phyloP scores from a whole-genome alignment of 768 basidiomycete genomes.

The Gloeostereum incarnatum region DNA sequence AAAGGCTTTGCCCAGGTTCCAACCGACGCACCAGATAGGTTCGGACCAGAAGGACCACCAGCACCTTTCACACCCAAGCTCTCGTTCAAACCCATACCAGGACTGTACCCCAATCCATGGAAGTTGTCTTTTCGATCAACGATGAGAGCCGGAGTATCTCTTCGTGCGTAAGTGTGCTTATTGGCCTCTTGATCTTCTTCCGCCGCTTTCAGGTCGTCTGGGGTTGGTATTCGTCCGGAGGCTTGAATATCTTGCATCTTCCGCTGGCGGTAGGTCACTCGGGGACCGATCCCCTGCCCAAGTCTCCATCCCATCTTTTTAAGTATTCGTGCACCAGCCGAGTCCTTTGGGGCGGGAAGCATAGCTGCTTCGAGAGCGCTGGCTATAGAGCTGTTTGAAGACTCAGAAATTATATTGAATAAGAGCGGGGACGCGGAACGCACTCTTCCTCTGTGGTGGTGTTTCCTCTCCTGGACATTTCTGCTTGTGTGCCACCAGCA shows the following conservation, averaged over 20 bases:
- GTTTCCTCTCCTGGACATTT: slow-evolving; percentile 31
- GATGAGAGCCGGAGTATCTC: slow-evolving; percentile 59
- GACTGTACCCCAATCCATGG: slow-evolving; percentile 78
- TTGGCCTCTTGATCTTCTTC: slow-evolving; percentile 74
- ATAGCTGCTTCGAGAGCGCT: slow-evolving; percentile 56
- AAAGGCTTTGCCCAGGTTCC: not conserved
- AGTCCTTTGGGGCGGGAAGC: slow-evolving; percentile 67
- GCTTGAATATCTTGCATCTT: slow-evolving; percentile 58
- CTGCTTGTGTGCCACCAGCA: slow-evolving; percentile 45
- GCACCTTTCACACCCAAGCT: slow-evolving; percentile 32
- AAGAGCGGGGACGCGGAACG: slow-evolving; percentile 15
- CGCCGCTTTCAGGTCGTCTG: slow-evolving; percentile 24
- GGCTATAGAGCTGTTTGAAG: slow-evolving; percentile 44
- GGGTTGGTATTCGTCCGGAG: slow-evolving; percentile 18
- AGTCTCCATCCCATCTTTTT: slow-evolving; percentile 94
- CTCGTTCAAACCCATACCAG: slow-evolving; percentile 53
- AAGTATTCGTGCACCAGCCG: slow-evolving; percentile 76
- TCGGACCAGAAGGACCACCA: slow-evolving; percentile 32
- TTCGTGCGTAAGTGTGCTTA: slow-evolving; percentile 81
- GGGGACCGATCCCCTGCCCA: slow-evolving; percentile 90
- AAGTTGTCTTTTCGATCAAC: slow-evolving; percentile 65
- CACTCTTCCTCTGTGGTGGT: no score
- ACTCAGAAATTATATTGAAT: slow-evolving; percentile 3
- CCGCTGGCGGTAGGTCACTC: slow-evolving; percentile 70
- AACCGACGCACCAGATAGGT: slow-evolving; percentile 41